Conservation (phyloP, 2,329 filamentous ascomycete genomes). For the Phoma sp. region DNA sequence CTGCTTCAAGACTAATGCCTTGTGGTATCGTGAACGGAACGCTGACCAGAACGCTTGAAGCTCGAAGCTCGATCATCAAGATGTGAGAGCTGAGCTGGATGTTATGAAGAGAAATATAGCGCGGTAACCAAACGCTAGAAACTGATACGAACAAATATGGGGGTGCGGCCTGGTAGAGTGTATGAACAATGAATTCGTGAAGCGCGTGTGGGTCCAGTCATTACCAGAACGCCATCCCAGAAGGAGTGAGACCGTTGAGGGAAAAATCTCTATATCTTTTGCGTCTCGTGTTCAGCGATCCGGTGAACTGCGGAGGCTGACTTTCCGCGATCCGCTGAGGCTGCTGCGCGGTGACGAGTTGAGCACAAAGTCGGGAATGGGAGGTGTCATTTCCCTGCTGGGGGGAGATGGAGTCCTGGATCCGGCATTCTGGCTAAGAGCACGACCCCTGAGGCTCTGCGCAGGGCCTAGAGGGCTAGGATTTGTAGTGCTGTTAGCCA, state of each 20-base stretch:
- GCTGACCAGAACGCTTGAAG: conserved; percentile 19
- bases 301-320: conserved; percentile 34
- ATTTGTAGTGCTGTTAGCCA: conserved; percentile 28
- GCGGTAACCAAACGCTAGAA: conserved; percentile 9
- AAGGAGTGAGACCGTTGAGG: neutral
- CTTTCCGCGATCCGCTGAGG: conserved; percentile 37
- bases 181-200: conserved; percentile 5
- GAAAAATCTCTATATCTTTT: neutral
- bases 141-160: neutral
- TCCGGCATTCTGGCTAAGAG: conserved; percentile 24
- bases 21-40: conserved; percentile 17
- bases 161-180: neutral
- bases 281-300: conserved; percentile 21
- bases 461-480: conserved; percentile 32
- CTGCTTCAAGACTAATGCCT: conserved; percentile 7
- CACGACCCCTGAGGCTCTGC: conserved; percentile 31
- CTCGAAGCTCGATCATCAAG: conserved; percentile 13
- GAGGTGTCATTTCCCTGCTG: conserved; percentile 47
- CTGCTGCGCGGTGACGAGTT: conserved; percentile 49
- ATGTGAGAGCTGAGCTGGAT: conserved; percentile 10
- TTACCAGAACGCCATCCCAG: conserved; percentile 12
- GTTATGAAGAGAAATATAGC: conserved; percentile 11
- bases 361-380: conserved; percentile 53
- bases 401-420: conserved; percentile 45
- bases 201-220: conserved; percentile 4